Evolutionary conservation across 2,329 filamentous ascomycete species (phyloP), one percentile per base, ranked within the genome.

Genomic region (Bimuria novae-zelandiae): DNA sequence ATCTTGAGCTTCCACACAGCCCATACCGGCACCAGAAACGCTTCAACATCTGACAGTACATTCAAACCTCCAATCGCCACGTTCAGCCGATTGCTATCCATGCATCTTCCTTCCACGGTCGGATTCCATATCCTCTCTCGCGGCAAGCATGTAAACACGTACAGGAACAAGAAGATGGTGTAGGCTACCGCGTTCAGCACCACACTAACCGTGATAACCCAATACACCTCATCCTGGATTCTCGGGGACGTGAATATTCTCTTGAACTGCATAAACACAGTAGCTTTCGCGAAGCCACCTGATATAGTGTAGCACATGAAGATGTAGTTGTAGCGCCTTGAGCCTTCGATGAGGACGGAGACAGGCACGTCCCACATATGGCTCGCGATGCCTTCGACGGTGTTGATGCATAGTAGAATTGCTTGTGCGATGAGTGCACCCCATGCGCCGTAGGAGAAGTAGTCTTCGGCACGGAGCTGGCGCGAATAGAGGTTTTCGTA

Each of bases 131-230:
- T 51, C 19, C 49, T 56, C 25, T 51, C 51, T n/a, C 51, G 36
- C 5, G 59, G 54, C 47, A 33, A 54, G 37, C 56, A 60, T 10
- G 42, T 54, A 19, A 58, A 62, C 4, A 59, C 27, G 22, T 58
- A 60, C 1, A 59, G 12, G 40, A 62, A 56, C 3, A 59, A 30
- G 4, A 60, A 29, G 3, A 21, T 33, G 1, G 51, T 62, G 27
- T 60, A 60, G 1, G 43, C 30, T 8, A 60, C 4, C 7, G 40
- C 50, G 25, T 59, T 59, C 4, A 42, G 42, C 19, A 46, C 33
- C 22, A 59, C 25, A 2, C 36, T 56, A 4, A 29, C 46, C 1
- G 41, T 39, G 14, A 60, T 55, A 6, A 53, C 55, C 52, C 55
- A 58, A 29, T 44, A 59, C 14, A 57, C 56, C 1, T 30, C 23